Conservation (phyloP, 139 green algal genomes). For the Chlorella sp. region DNA sequence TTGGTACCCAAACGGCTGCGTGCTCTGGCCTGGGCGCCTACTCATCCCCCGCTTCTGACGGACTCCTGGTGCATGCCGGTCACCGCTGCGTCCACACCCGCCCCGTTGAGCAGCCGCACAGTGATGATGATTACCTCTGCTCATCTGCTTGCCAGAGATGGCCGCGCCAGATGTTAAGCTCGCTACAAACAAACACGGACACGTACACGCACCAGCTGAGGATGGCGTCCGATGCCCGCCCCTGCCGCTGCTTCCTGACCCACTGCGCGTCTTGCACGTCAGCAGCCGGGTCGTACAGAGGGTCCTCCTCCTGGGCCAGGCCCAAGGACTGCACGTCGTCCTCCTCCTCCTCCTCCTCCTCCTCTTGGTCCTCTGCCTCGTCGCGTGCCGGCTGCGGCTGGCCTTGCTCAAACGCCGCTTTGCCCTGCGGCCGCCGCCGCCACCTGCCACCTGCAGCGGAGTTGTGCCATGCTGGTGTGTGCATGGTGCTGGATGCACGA, state of each 20-base stretch:
- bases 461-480: no score
- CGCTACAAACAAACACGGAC: background rate
- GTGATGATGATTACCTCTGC: no score
- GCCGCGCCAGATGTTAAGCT: background rate
- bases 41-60: background rate
- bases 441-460: no score
- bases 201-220: constrained; percentile 39
- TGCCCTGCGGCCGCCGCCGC: no score
- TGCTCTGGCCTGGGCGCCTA: background rate
- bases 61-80: background rate
- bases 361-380: no score
- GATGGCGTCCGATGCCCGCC: constrained; percentile 49
- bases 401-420: no score
- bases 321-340: no score
- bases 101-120: no score
- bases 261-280: constrained; percentile 47
- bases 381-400: no score
- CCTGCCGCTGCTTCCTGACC: constrained; percentile 24
- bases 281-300: constrained; percentile 44
- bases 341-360: no score
- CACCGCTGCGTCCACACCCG: background rate
- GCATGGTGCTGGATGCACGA: no score
- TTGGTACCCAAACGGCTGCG: background rate
- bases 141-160: background rate
- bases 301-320: no score